phyloP scores from a whole-genome alignment of 208 protist species.

The Trypanosoma caninum region DNA sequence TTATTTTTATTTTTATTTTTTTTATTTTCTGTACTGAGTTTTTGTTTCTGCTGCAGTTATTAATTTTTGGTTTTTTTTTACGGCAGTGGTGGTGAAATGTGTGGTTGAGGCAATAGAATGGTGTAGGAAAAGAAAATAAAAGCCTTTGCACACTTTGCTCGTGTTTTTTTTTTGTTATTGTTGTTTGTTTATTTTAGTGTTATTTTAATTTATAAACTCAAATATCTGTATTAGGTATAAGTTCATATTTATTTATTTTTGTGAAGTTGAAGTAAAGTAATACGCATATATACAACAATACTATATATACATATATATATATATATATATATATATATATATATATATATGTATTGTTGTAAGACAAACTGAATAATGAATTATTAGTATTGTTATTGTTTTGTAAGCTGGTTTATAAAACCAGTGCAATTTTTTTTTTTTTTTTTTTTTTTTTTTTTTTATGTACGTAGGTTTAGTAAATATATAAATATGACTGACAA shows the following conservation, averaged over 20 bases:
- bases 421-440: background rate
- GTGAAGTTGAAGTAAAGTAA: no score
- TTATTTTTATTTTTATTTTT: constrained; percentile 4
- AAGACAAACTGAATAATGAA: background rate
- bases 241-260: no score
- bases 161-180: no score
- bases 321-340: constrained; percentile 6
- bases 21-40: constrained; percentile 1
- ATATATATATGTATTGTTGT: background rate
- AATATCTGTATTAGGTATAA: no score
- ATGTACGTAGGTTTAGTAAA: background rate
- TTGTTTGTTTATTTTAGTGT: no score
- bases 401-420: background rate
- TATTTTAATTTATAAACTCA: no score
- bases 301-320: background rate
- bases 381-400: background rate
- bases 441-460: background rate
- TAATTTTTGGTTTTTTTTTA: background rate
- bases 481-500: background rate
- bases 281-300: no score
- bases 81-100: no score
- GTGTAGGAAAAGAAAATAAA: no score
- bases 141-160: no score
- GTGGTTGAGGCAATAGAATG: no score
- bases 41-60: background rate